Conservation (phyloP, 139 green algal genomes). For the Chlorella sp. region DNA sequence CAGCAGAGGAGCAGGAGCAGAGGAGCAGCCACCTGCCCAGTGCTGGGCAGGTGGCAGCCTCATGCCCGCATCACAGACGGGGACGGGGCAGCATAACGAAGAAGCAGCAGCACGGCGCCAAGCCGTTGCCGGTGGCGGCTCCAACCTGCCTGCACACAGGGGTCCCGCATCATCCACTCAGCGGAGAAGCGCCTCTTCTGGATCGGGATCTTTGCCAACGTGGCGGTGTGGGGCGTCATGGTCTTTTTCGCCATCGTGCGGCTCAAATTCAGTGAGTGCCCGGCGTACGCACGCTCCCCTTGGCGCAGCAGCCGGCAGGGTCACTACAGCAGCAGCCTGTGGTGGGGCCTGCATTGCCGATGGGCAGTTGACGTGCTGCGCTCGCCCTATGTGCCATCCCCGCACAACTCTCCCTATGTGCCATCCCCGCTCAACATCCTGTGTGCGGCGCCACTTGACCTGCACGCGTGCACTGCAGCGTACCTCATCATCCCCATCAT, state of each 20-base stretch:
- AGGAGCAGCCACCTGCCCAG: not conserved
- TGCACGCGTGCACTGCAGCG: slow-evolving; percentile 41
- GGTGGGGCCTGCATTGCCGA: not conserved
- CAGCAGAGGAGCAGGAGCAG: no score
- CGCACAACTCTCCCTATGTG: not conserved
- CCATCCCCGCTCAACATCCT: no score
- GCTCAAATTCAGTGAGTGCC: slow-evolving; percentile 55
- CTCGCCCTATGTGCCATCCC: not conserved
- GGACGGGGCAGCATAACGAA: no score
- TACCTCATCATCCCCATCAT: slow-evolving; percentile 85
- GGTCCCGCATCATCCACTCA: not conserved
- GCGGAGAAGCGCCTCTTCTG: slow-evolving; percentile 56
- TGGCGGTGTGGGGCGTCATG: slow-evolving; percentile 53
- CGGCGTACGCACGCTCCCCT: not conserved
- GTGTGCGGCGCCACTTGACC: no score
- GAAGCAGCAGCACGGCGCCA: not conserved
- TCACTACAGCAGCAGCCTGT: no score
- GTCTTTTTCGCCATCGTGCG: slow-evolving; percentile 58
- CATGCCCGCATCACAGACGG: no score
- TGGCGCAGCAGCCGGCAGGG: no score
- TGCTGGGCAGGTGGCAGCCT: no score
- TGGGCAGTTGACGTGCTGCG: not conserved
- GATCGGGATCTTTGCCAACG: slow-evolving; percentile 55
- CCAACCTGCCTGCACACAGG: slow-evolving; percentile 6
- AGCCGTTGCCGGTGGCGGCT: not conserved